These are phyloP conservation scores for Lithocarpus polystachyus DNA, from an alignment of 306 rosid genomes.

Conservation along the genomic window DNA sequence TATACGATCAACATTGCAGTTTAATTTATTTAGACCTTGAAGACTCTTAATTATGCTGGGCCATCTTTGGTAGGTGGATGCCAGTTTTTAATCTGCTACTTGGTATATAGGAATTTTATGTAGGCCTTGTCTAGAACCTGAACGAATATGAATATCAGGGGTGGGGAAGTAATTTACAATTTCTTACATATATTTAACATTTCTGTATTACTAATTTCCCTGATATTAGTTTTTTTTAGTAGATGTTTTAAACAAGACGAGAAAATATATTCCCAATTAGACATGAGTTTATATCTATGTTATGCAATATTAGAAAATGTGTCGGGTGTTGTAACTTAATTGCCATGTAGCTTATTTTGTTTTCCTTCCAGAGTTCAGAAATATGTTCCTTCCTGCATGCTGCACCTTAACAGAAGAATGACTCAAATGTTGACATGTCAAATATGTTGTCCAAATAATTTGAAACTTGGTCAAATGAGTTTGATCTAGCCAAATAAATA, in stretches of 20 bases:
- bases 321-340: background rate
- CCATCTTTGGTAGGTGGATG: background rate
- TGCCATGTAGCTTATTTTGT: background rate
- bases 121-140: background rate
- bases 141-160: background rate
- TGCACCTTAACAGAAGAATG: background rate
- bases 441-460: background rate
- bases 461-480: background rate
- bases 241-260: too few relatives aligned
- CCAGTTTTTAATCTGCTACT: background rate
- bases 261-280: too few relatives aligned
- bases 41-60: background rate
- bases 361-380: background rate
- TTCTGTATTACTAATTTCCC: background rate
- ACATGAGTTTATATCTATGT: too few relatives aligned
- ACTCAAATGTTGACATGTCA: background rate
- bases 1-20: background rate
- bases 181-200: background rate
- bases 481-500: background rate
- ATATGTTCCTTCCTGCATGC: background rate
- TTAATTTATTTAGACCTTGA: background rate
- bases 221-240: background rate
- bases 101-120: background rate
- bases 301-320: too few relatives aligned
- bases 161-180: background rate